These are phyloP conservation scores for Lentinula aciculospora DNA, from an alignment of 768 basidiomycete species.

Conservation along the genomic window DNA sequence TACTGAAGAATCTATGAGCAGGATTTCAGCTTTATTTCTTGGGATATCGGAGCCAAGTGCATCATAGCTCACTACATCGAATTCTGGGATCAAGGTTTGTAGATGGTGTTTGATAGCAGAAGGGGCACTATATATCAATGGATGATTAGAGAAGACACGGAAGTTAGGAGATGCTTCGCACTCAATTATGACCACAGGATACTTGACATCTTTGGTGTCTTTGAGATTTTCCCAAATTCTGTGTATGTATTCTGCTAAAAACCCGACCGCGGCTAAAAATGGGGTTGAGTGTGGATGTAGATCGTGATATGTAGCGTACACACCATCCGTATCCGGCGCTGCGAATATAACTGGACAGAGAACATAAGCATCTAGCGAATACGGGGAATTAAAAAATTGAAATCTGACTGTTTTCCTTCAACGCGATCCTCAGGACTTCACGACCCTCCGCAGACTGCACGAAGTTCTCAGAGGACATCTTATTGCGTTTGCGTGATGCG, in stretches of 20 bases:
- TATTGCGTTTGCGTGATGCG: not conserved
- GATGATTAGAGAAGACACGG: not conserved
- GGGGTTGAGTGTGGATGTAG: not conserved
- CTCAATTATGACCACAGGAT: constrained; percentile 3
- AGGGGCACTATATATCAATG: not conserved
- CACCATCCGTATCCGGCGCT: not conserved
- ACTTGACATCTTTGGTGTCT: not conserved
- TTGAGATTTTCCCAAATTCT: constrained; percentile 19
- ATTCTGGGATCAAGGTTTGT: not conserved
- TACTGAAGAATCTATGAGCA: not conserved
- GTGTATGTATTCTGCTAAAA: constrained; percentile 21
- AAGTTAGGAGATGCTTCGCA: not conserved
- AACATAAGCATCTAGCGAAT: not conserved
- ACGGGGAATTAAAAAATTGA: not conserved
- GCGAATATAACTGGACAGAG: not conserved
- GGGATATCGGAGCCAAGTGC: not conserved
- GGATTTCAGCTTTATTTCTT: not conserved
- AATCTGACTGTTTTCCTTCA: constrained; percentile 30
- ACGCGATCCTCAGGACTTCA: constrained; percentile 26
- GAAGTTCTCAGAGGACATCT: not conserved
- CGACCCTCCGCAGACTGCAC: constrained; percentile 10
- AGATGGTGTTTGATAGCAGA: not conserved
- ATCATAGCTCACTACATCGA: not conserved
- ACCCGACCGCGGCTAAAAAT: constrained; percentile 19
- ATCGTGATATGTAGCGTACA: not conserved